Conservation (phyloP, 495 filamentous ascomycete species). For the Penicillium waksmanii region DNA sequence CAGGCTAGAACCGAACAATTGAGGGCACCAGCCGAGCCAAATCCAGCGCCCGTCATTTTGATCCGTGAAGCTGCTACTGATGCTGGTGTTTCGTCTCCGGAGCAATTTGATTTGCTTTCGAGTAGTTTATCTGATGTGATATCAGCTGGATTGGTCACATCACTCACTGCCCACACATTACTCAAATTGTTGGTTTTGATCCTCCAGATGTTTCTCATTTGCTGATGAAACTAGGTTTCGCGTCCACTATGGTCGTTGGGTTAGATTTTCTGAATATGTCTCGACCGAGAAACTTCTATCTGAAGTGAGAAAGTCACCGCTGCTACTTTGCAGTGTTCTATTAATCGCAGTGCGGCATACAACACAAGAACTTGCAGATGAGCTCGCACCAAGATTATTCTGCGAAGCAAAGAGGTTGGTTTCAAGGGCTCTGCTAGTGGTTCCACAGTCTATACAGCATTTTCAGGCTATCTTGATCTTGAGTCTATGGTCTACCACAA, state of each 20-base stretch:
- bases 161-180: neutral
- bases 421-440: neutral
- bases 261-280: slow-evolving; percentile 6
- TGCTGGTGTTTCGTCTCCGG: slow-evolving; percentile 3
- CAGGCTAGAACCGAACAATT: neutral
- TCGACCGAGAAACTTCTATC: slow-evolving; percentile 1
- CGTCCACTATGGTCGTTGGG: slow-evolving; percentile 9
- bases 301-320: slow-evolving; percentile 7
- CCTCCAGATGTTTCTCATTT: neutral
- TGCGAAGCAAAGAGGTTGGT: slow-evolving; percentile 2
- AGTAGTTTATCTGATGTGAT: slow-evolving; percentile 5
- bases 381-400: slow-evolving; percentile 5
- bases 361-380: slow-evolving; percentile 6
- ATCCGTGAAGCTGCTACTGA: slow-evolving; percentile 9
- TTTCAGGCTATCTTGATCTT: slow-evolving; percentile 7
- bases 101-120: neutral
- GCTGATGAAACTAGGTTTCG: slow-evolving; percentile 2
- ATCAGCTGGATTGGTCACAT: slow-evolving; percentile 7
- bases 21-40: neutral
- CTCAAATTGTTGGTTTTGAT: slow-evolving; percentile 1
- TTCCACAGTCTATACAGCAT: slow-evolving; percentile 6
- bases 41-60: slow-evolving; percentile 6
- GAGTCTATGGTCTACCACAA: slow-evolving; percentile 12
- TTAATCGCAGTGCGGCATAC: slow-evolving; percentile 9
- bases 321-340: slow-evolving; percentile 7